A percentile compares a stretch with the other conserved stretches of the same genome.
These are phyloP conservation scores for Clarireedia homoeocarpa DNA, from an alignment of 2,329 filamentous ascomycete species.

Conservation along the genomic window DNA sequence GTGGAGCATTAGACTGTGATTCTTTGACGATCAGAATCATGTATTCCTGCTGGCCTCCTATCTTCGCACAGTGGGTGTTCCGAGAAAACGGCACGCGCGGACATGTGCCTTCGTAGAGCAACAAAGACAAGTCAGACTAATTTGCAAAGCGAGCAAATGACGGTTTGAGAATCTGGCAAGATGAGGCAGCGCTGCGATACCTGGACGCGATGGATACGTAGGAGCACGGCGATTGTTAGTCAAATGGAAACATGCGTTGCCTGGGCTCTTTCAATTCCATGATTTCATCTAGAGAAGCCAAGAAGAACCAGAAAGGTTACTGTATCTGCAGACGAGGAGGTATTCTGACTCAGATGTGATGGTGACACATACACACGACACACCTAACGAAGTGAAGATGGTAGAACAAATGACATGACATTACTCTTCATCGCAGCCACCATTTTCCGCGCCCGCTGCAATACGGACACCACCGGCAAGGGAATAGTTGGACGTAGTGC, in stretches of 20 bases:
- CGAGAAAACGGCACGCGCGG: slow-evolving; percentile 11
- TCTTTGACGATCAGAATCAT: slow-evolving; percentile 16
- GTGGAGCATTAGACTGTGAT: slow-evolving; percentile 15
- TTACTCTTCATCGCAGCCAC: slow-evolving; percentile 6
- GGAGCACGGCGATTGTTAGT: not conserved
- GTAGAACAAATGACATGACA: slow-evolving; percentile 4
- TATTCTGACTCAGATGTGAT: slow-evolving; percentile 5
- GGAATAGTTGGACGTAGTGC: slow-evolving; percentile 10
- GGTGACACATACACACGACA: not conserved
- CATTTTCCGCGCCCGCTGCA: slow-evolving; percentile 12
- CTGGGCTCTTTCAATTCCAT: slow-evolving; percentile 4
- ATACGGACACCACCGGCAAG: slow-evolving; percentile 12
- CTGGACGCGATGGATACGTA: not conserved
- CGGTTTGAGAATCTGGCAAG: slow-evolving; percentile 1
- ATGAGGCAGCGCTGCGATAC: slow-evolving; percentile 1
- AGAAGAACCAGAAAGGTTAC: not conserved
- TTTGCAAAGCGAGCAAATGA: slow-evolving; percentile 2
- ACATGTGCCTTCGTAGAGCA: slow-evolving; percentile 9
- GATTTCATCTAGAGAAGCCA: not conserved
- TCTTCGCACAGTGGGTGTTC: slow-evolving; percentile 9
- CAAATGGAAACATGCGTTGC: slow-evolving; percentile 4
- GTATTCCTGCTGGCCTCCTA: not conserved
- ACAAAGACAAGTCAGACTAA: slow-evolving; percentile 7
- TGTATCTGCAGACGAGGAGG: not conserved
- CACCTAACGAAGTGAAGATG: not conserved